Base-by-base conservation (phyloP, 352 stramenopile genomes). In the Globisporangium radiosum region DNA sequence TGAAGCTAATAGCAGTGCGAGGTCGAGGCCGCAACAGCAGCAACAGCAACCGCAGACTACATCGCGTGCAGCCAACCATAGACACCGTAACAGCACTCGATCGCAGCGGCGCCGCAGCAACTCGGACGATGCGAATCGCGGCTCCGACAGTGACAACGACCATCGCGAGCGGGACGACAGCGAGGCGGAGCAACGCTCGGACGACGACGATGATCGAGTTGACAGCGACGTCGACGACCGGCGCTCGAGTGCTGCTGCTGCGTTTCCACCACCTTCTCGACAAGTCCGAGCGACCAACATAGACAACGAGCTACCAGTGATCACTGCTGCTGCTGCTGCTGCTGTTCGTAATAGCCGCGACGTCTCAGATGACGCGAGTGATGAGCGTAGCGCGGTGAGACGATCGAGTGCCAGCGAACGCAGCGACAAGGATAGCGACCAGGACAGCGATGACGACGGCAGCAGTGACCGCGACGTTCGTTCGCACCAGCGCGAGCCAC, bases 91-190 rank as follows among this genome's bases (percentile, higher is more conserved):
- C 40, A 44, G 40, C 40, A 7, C 40, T 44, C 40, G 11, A 44
- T 7, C 40, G 33, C 56, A 60, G 11, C 57, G 40, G 7, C 36
- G 47, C 55, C 40, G 59, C 56, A 0, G 47, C 54, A 13, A 47
- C 47, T 37, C 61, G 19, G 66, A 8, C 49, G 44, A 11, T 44
- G 40, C 40, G 11, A 44, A 11, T 44, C 40, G 40, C 40, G 40
- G 11, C 15, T 52, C 38, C 7, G 50, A 76, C 36, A 62, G 65
- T n/a, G 69, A 69, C 8, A 76, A 63, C 40, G 66, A 76, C 52
- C 61, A 78, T 25, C 62, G 69, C 36, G 8, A 17, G 38, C 50
- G 50, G 70, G 63, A 51, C 47, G 50, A 57, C 65, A 62, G 0
- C 54, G 64, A 25, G 19, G 19, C 19, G 19, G 19, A 25, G 19